A percentile compares a stretch with the other conserved stretches of the same genome.
These are phyloP conservation scores for Dendrocalamus sinicus DNA, from an alignment of 176 grass and related monocot species.

Conservation along the genomic window DNA sequence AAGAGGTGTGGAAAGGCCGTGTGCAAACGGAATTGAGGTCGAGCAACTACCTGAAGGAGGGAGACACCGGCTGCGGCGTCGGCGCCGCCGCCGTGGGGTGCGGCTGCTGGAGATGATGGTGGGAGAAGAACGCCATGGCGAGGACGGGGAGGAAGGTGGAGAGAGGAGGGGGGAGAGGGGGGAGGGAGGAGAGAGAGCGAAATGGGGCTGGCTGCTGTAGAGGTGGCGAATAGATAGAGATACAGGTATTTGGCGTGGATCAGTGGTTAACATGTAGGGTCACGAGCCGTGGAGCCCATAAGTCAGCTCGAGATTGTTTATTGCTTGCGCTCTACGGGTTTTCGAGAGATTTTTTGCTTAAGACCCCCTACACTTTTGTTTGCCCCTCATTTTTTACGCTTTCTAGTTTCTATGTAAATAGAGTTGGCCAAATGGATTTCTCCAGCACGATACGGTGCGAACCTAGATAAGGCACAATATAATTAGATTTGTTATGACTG, in stretches of 20 bases:
- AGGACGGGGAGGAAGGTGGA: constrained; percentile 8
- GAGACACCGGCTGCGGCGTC: constrained; percentile 58
- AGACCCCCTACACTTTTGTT: neutral
- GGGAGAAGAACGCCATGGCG: constrained; percentile 88
- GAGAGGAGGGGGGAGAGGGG: neutral
- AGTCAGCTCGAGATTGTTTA: neutral
- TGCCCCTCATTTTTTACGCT: neutral
- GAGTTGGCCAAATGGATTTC: too few relatives aligned
- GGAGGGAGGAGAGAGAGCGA: constrained; percentile 7
- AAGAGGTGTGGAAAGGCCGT: neutral
- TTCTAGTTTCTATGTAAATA: neutral
- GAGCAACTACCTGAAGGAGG: constrained; percentile 65
- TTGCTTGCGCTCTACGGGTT: neutral
- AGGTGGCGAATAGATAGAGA: neutral
- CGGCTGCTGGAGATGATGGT: constrained; percentile 70
- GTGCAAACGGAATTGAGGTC: constrained; percentile 33
- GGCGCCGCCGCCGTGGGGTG: constrained; percentile 45
- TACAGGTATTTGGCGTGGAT: neutral
- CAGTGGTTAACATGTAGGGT: neutral
- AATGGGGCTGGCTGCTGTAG: constrained; percentile 1
- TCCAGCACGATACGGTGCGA: too few relatives aligned
- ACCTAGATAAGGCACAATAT: too few relatives aligned
- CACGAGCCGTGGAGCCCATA: neutral
- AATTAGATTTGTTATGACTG: too few relatives aligned
- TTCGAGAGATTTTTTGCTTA: neutral